Conservation (phyloP, 805 yeast genomes). For the Komagataella pastoris region DNA sequence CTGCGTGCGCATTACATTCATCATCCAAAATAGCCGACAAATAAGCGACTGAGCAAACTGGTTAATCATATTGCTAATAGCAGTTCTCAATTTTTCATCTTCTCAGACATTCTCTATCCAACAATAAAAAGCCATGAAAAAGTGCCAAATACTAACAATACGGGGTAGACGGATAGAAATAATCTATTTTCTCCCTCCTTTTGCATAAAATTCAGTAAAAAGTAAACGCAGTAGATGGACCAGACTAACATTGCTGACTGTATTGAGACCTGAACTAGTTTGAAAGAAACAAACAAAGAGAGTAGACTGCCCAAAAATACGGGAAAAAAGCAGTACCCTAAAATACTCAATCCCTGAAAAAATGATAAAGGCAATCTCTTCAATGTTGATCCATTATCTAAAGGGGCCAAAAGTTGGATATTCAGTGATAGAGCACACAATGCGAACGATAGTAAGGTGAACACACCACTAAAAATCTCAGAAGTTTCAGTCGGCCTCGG, state of each 20-base stretch:
- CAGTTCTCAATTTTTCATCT: background rate
- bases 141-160: slow-evolving; percentile 35
- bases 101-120: background rate
- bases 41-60: too few species aligned
- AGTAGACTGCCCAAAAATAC: slow-evolving; percentile 33
- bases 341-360: slow-evolving; percentile 40
- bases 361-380: slow-evolving; percentile 29
- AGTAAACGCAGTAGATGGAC: slow-evolving; percentile 38
- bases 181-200: slow-evolving; percentile 40
- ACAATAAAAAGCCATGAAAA: slow-evolving; percentile 38
- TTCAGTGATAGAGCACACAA: slow-evolving; percentile 34
- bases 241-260: slow-evolving; percentile 29
- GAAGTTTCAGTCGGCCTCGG: slow-evolving; percentile 22
- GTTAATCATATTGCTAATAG: too few species aligned
- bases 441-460: slow-evolving; percentile 37
- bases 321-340: slow-evolving; percentile 44
- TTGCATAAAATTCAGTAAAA: slow-evolving; percentile 32
- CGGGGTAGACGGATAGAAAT: slow-evolving; percentile 39
- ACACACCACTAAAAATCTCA: slow-evolving; percentile 40
- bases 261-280: slow-evolving; percentile 24
- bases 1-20: too few species aligned
- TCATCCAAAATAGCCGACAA: too few species aligned
- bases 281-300: slow-evolving; percentile 29
- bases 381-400: slow-evolving; percentile 14
- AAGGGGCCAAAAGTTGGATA: slow-evolving; percentile 41